These are phyloP conservation scores for Gliomastix tumulicola DNA, from an alignment of 2,329 filamentous ascomycete species.

Conservation along the genomic window DNA sequence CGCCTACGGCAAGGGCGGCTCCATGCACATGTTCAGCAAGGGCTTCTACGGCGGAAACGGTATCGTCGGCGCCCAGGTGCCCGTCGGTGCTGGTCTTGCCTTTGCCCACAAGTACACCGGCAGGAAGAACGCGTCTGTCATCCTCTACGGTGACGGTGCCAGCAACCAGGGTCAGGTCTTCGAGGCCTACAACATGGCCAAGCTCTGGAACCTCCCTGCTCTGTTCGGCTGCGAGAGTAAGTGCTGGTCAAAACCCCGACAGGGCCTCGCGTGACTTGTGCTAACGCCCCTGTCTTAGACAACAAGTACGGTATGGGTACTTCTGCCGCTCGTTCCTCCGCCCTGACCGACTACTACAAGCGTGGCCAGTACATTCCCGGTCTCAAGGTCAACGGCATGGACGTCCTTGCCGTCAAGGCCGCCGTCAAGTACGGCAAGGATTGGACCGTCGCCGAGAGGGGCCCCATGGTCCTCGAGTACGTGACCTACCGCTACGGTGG, in stretches of 20 bases:
- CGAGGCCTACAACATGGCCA: conserved; percentile 99
- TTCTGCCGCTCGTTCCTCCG: conserved; percentile 85
- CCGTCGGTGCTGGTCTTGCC: conserved; percentile 90
- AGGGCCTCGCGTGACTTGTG: background rate
- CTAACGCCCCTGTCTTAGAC: conserved; percentile 47
- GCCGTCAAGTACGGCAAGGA: conserved; percentile 92
- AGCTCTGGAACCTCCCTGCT: conserved; percentile 93
- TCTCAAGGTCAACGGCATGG: conserved; percentile 99
- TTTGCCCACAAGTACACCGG: conserved; percentile 94
- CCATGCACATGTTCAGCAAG: conserved; percentile 99
- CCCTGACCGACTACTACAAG: conserved; percentile 99
- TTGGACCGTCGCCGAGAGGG: conserved; percentile 75
- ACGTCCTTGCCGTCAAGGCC: conserved; percentile 94
- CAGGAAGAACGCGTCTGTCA: conserved; percentile 78
- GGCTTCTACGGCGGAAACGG: conserved; percentile 98
- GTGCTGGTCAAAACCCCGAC: conserved; percentile 28
- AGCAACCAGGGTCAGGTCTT: conserved; percentile 99
- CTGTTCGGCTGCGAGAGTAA: conserved; percentile 97
- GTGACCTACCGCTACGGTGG: conserved; percentile 99
- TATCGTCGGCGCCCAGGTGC: conserved; percentile 97
- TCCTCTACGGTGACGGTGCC: conserved; percentile 95
- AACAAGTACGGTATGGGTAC: conserved; percentile 99
- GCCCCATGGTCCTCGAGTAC: conserved; percentile 94
- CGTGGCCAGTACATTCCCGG: conserved; percentile 99
- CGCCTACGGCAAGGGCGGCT: conserved; percentile 96